These are phyloP conservation scores for Priceomyces fermenticarens DNA, from an alignment of 805 yeast genomes.

Conservation along the genomic window DNA sequence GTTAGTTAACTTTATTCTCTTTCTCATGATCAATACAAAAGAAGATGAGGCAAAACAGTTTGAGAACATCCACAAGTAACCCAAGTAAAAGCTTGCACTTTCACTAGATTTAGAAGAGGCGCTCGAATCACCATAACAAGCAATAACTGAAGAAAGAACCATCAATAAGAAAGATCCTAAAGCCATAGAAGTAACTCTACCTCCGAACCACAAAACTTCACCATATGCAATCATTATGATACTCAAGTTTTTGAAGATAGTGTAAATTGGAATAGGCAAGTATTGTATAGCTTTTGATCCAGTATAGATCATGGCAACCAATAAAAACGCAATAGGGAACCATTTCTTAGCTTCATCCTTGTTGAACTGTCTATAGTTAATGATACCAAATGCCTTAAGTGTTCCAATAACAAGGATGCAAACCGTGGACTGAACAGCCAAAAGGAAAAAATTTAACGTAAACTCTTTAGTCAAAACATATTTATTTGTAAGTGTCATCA, in stretches of 20 bases:
- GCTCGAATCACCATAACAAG: slow-evolving; percentile 79
- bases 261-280: slow-evolving; percentile 91
- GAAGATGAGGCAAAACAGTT: slow-evolving; percentile 95
- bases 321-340: slow-evolving; percentile 87
- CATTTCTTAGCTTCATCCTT: slow-evolving; percentile 89
- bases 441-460: slow-evolving; percentile 80
- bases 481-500: slow-evolving; percentile 97
- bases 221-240: slow-evolving; percentile 97
- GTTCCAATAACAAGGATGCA: slow-evolving; percentile 71
- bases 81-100: slow-evolving; percentile 51
- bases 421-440: slow-evolving; percentile 85
- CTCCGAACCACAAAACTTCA: slow-evolving; percentile 97
- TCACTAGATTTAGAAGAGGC: slow-evolving; percentile 35
- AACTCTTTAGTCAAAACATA: slow-evolving; percentile 79
- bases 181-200: slow-evolving; percentile 85
- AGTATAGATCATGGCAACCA: slow-evolving; percentile 94
- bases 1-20: slow-evolving; percentile 94
- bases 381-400: slow-evolving; percentile 71
- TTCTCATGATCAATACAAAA: slow-evolving; percentile 92
- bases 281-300: slow-evolving; percentile 91
- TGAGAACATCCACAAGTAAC: slow-evolving; percentile 95
- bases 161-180: slow-evolving; percentile 83
- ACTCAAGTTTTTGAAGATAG: slow-evolving; percentile 96
- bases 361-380: slow-evolving; percentile 84
- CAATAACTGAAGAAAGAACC: slow-evolving; percentile 95